Base-by-base conservation (phyloP, 129 eudicot genomes). In the Heracleum sosnowskyi region DNA sequence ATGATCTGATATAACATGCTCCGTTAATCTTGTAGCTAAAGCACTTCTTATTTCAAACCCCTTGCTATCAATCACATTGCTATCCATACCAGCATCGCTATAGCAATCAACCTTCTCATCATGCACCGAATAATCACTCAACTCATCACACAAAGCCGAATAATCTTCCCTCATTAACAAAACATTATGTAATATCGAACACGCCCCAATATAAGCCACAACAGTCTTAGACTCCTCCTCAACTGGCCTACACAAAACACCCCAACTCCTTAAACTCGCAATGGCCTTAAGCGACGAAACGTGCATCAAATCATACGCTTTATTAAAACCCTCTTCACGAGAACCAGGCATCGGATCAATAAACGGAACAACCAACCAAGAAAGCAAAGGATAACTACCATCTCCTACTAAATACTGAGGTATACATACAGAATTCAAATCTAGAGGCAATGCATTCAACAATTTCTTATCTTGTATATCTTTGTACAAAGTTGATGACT, bases 231-330 rank as follows among this genome's bases (percentile, higher is more conserved):
- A 82, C 62, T 89, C 96, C 17, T 79, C 89, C 44, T 86, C 85
- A 39, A 88, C 79, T 7, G 87, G 86, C 79, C 81, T 88, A 77
- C 82, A 85, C 89, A 91, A 84, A 86, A 91, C 88, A 51, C 97
- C 97, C 96, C 98, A 89, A 64, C 84, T 85, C 83, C 74, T 93
- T 88, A 93, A 91, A 86, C 98, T 89, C 35, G 87, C 93, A 69
- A 87, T 42, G 8, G 97, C 77, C 75, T 85, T 91, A 73, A 69
- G 78, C 68, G 77, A 81, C 22, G 89, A 76, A 79, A 47, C 72
- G 16, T 77, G 49, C 89, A 89, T 86, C 74, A 82, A 24, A 31
- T 75, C 36, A 69, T 73, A 74, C 0, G 77, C 84, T 7, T 46
- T 81, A 76, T 93, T 89, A 76, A 91, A 91, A 73, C 79, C 83